Evolutionary conservation across 1,139 yeast genomes (phyloP).

Genomic region (Yamadazyma triangularis): DNA sequence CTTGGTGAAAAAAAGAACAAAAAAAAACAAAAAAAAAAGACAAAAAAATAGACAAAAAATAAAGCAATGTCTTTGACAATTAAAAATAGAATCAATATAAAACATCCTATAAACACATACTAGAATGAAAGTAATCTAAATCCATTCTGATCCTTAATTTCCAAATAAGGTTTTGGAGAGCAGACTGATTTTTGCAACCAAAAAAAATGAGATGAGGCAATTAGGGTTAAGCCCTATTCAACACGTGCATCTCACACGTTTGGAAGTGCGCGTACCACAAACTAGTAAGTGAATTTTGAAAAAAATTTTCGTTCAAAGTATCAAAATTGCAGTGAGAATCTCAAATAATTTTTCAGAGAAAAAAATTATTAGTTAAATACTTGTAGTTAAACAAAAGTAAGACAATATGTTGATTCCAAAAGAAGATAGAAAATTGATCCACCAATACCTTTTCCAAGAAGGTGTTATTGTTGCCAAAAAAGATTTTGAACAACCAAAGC

Average conservation of each 20-base stretch:
- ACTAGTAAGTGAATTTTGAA: constrained; percentile 1
- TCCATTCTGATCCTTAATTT: too few species aligned
- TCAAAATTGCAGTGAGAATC: constrained; percentile 7
- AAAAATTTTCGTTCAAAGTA: constrained; percentile 6
- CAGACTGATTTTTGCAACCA: too few species aligned
- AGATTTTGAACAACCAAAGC: constrained; percentile 97
- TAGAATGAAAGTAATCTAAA: too few species aligned
- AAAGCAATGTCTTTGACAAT: too few species aligned
- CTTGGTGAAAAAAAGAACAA: too few species aligned
- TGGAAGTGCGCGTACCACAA: constrained; percentile 1
- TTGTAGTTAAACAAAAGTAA: constrained; percentile 3
- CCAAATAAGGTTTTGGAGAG: too few species aligned
- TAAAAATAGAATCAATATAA: too few species aligned
- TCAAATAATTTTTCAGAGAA: constrained; percentile 10
- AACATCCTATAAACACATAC: too few species aligned
- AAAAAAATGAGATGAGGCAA: too few species aligned
- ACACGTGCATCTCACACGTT: constrained; percentile 5
- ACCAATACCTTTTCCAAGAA: constrained; percentile 98
- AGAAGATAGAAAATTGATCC: constrained; percentile 99
- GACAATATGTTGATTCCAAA: constrained; percentile 95
- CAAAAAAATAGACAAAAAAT: too few species aligned
- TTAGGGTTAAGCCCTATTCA: constrained; percentile 6
- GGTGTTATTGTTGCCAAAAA: constrained; percentile 99
- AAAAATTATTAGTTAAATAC: not conserved
- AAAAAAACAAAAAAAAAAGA: too few species aligned